Percentiles rank a stretch among this genome's conserved stretches.
These are phyloP conservation scores for Starmerella apicola DNA, from an alignment of 805 yeast species.

Conservation along the genomic window DNA sequence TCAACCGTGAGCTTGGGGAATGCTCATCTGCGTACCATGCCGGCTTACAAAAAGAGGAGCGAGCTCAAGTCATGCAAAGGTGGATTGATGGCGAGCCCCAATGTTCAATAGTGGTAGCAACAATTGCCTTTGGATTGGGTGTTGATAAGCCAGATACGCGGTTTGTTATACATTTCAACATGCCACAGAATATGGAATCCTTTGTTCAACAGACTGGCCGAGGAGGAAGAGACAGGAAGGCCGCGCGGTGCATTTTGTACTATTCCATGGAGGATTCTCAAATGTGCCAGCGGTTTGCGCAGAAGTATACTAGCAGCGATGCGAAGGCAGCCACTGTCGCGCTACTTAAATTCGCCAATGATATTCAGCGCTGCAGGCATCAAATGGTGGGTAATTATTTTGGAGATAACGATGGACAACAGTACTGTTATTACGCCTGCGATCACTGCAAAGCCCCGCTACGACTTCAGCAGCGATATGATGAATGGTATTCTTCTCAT, in stretches of 20 bases:
- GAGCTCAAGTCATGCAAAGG: slow-evolving; percentile 44
- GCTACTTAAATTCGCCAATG: slow-evolving; percentile 13
- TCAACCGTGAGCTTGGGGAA: slow-evolving; percentile 49
- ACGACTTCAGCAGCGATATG: slow-evolving; percentile 9
- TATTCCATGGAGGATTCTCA: slow-evolving; percentile 33
- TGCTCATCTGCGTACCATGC: slow-evolving; percentile 75
- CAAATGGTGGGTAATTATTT: slow-evolving; percentile 77
- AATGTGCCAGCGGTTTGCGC: slow-evolving; percentile 52
- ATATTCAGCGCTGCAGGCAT: slow-evolving; percentile 68
- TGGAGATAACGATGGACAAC: slow-evolving; percentile 53
- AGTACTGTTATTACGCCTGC: slow-evolving; percentile 57
- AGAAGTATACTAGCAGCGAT: slow-evolving; percentile 43
- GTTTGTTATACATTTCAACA: slow-evolving; percentile 74
- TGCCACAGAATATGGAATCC: slow-evolving; percentile 87
- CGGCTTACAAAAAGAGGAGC: slow-evolving; percentile 60
- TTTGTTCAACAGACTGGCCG: slow-evolving; percentile 97
- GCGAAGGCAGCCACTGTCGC: slow-evolving; percentile 34
- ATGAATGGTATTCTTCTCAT: slow-evolving; percentile 11
- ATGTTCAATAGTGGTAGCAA: slow-evolving; percentile 78
- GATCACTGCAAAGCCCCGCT: slow-evolving; percentile 52
- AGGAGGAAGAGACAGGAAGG: slow-evolving; percentile 90
- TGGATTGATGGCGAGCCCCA: slow-evolving; percentile 58
- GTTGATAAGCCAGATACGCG: slow-evolving; percentile 93
- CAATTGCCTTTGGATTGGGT: slow-evolving; percentile 98
- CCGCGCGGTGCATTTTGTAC: slow-evolving; percentile 72